Base-by-base conservation (phyloP, 2,329 filamentous ascomycete genomes). In the Stagonosporopsis vannaccii region DNA sequence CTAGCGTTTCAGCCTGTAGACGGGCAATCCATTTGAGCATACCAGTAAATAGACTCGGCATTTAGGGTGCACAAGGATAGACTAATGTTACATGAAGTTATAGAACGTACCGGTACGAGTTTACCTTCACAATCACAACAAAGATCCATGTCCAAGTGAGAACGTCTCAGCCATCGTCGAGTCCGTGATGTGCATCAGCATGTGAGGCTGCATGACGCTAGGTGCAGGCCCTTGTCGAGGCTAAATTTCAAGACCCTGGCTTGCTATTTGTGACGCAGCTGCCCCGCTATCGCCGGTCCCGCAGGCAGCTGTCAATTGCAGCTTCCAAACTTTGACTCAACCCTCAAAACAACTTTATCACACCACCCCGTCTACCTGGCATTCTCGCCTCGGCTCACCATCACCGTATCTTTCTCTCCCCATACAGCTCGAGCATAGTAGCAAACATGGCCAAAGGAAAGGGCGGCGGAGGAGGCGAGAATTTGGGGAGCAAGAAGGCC, bases 401-500 rank as follows among this genome's bases (percentile, higher is more conserved):
- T 25, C 26, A 33, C n/a, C 15, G 19, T 2, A n/a, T 28, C 33
- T 46, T 13, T 4, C 2, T 26, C 32, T 12, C 11, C 35, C 9
- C 35, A 8, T 19, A 19, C 19, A 43, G 28, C 28, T 41, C 32
- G 20, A 36, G 37, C 32, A 44, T 9, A 28, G 50, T 30, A 56
- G 30, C 28, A 41, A 61, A 8, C 44, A 75, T 75, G 73, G 69
- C 64, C 47, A 59, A 60, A 32, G 71, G 70, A 58, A 78, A 93
- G 90, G 71, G 77, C 57, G 79, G 71, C 50, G 92, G 75, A 55
- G 78, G 70, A 52, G 85, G 81, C 50, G 92, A 96, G 61, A 92
- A 90, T 44, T 40, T 58, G 37, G 54, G 36, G 79, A 89, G 84
- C 76, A 98, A 97, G 80, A 98, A 98, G 82, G 92, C 80, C 2